Conservation (phyloP, 1,139 yeast species). For the Pneumocystis wakefieldiae region DNA sequence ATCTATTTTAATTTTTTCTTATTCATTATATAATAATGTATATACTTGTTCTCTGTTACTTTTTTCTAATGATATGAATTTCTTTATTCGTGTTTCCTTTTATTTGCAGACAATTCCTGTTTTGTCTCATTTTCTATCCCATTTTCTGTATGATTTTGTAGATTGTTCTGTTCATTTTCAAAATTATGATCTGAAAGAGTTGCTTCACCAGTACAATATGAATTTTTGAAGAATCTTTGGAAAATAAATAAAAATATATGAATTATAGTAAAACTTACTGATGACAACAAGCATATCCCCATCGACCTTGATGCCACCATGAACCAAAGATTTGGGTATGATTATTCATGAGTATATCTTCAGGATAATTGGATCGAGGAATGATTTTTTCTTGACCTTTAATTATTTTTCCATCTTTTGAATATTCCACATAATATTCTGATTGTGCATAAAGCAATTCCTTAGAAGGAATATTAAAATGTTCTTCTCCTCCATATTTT, state of each 20-base stretch:
- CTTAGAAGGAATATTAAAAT: conserved; percentile 17
- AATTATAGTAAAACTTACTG: conserved; percentile 11
- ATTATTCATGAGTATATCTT: conserved; percentile 20
- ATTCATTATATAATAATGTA: no score
- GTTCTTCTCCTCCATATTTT: conserved; percentile 28
- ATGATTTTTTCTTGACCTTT: conserved; percentile 9
- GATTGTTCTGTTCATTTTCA: not conserved
- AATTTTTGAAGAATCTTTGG: not conserved
- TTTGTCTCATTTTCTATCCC: no score
- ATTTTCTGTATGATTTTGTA: no score
- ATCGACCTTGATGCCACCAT: conserved; percentile 32
- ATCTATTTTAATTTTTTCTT: no score
- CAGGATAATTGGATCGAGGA: conserved; percentile 3
- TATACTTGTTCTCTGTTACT: no score
- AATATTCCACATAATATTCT: conserved; percentile 18
- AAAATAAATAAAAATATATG: not conserved
- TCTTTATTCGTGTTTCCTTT: no score
- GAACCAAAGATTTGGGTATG: conserved; percentile 38
- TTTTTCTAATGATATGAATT: no score
- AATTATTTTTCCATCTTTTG: conserved; percentile 17
- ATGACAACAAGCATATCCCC: conserved; percentile 39
- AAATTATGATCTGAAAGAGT: conserved; percentile 7
- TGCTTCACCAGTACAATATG: conserved; percentile 5
- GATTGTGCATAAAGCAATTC: conserved; percentile 16
- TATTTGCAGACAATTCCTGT: no score